Evolutionary conservation across 257 asterid genomes (phyloP).

Genomic region (Scutellaria galericulata): DNA sequence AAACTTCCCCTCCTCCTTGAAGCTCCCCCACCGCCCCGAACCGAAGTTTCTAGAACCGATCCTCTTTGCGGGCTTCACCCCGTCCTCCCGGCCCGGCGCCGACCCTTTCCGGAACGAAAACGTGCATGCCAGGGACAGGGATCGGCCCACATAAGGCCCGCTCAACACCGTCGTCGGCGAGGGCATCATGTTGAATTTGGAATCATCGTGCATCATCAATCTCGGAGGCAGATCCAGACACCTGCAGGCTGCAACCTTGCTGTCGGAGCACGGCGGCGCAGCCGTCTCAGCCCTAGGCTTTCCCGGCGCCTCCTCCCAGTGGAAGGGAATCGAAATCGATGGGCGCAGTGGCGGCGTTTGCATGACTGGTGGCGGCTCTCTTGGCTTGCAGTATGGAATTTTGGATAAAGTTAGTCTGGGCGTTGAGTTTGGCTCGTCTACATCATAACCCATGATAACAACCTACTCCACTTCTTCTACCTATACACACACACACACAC

Average conservation of each 20-base stretch:
- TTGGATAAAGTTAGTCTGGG: constrained; percentile 65
- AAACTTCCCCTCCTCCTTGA: constrained; percentile 37
- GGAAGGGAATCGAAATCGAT: constrained; percentile 65
- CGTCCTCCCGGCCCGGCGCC: constrained; percentile 33
- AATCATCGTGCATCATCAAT: constrained; percentile 38
- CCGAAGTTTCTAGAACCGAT: constrained; percentile 33
- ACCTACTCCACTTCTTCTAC: no score
- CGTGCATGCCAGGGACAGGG: constrained; percentile 45
- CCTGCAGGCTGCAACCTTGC: constrained; percentile 30
- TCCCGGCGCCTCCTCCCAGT: constrained; percentile 91
- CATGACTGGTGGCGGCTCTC: constrained; percentile 33
- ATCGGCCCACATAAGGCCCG: constrained; percentile 58
- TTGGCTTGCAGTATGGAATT: constrained; percentile 53
- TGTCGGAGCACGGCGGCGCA: constrained; percentile 2
- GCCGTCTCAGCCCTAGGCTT: constrained; percentile 54
- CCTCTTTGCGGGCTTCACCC: constrained; percentile 6
- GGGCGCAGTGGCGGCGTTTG: constrained; percentile 73
- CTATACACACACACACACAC: no score
- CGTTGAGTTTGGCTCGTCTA: constrained; percentile 45
- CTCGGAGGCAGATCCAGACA: constrained; percentile 73
- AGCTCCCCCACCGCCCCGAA: constrained; percentile 62
- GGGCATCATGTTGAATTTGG: constrained; percentile 38
- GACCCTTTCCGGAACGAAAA: constrained; percentile 54
- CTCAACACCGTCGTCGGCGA: constrained; percentile 67
- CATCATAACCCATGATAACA: constrained; percentile 28